A percentile compares a stretch with the other conserved stretches of the same genome.
Conservation (phyloP, 805 yeast genomes). For the Candida tallmaniae region DNA sequence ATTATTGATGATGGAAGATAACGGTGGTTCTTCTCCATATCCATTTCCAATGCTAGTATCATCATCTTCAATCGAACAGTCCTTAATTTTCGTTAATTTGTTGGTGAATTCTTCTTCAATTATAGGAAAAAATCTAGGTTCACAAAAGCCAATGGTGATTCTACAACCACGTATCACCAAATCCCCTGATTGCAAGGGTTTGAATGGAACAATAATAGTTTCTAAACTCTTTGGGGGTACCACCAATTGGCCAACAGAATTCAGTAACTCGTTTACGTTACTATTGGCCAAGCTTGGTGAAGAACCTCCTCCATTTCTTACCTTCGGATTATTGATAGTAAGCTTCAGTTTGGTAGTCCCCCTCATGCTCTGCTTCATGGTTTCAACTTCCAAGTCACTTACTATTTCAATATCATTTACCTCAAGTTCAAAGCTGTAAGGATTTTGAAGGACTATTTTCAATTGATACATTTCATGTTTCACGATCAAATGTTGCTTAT, state of each 20-base stretch:
- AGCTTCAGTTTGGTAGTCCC: conserved; percentile 4
- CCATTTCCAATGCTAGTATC: conserved; percentile 1
- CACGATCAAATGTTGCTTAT: conserved; percentile 43
- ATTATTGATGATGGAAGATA: conserved; percentile 16
- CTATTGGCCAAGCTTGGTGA: conserved; percentile 2
- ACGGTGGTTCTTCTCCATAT: conserved; percentile 2
- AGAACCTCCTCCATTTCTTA: conserved; percentile 2
- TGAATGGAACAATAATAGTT: conserved; percentile 41
- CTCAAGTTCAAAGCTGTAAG: conserved; percentile 69
- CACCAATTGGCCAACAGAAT: conserved; percentile 8
- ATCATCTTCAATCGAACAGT: not conserved
- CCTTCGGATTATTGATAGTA: conserved; percentile 8
- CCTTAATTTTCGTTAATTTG: not conserved
- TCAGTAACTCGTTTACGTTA: not conserved
- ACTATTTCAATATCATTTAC: conserved; percentile 45
- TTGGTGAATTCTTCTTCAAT: conserved; percentile 23
- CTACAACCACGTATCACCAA: conserved; percentile 48
- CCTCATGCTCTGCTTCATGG: conserved; percentile 13
- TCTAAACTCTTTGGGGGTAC: conserved; percentile 26
- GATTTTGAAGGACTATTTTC: conserved; percentile 63
- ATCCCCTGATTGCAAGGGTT: conserved; percentile 46
- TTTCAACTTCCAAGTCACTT: conserved; percentile 24
- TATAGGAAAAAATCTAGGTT: conserved; percentile 40
- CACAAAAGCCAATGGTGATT: conserved; percentile 49
- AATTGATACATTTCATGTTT: conserved; percentile 55